Conservation (phyloP, 176 grass and related monocot species). For the Avena sativa region DNA sequence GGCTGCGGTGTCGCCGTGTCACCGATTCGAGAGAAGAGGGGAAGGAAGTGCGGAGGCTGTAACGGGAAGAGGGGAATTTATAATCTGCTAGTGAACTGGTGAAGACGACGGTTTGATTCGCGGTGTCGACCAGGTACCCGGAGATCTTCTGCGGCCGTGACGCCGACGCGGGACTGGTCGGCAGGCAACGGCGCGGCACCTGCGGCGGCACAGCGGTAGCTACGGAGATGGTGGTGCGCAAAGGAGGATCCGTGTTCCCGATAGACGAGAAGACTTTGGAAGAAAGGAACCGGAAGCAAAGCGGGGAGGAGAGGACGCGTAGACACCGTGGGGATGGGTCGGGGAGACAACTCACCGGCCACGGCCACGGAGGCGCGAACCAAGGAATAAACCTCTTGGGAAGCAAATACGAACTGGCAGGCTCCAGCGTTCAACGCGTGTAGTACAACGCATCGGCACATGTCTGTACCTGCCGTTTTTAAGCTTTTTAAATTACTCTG, state of each 20-base stretch:
- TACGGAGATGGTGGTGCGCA: conserved; percentile 16
- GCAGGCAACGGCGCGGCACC: background rate
- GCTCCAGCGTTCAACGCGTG: background rate
- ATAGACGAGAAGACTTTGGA: conserved; percentile 40
- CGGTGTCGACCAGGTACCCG: conserved; percentile 24
- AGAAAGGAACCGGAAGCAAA: conserved; percentile 39
- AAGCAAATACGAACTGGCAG: background rate
- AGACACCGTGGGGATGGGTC: conserved; percentile 36
- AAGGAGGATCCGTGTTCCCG: conserved; percentile 18
- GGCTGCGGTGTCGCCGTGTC: conserved; percentile 15
- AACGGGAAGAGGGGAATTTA: conserved; percentile 28
- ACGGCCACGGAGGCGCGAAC: conserved; percentile 41
- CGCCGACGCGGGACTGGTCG: conserved; percentile 17
- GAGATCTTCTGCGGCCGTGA: conserved; percentile 30
- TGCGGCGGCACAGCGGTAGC: background rate
- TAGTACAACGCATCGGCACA: background rate
- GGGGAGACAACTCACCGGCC: conserved; percentile 43
- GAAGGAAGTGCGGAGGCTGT: background rate
- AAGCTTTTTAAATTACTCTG: too few species aligned
- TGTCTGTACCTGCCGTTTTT: background rate
- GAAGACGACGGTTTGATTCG: conserved; percentile 41
- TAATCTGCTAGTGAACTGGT: background rate
- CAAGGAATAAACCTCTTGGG: background rate
- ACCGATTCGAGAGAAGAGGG: background rate
- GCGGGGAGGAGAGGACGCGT: conserved; percentile 44